Percentiles rank a stretch among this genome's conserved stretches.
Conservation (phyloP, 1,284 basidiomycete genomes). For the Mycosarcoma mackinlayi region DNA sequence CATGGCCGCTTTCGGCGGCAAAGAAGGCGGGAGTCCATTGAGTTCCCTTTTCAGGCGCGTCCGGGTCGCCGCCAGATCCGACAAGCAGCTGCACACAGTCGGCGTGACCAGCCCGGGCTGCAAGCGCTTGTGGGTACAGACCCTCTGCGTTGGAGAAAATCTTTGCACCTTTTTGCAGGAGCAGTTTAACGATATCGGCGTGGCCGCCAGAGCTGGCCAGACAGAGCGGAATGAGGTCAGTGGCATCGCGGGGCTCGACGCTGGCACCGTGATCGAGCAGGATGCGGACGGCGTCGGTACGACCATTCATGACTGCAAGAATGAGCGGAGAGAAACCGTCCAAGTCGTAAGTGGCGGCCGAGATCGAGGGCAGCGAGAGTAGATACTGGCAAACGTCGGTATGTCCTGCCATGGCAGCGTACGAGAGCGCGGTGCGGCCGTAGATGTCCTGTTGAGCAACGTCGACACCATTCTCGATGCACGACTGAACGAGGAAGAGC, state of each 20-base stretch:
- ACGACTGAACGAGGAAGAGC: slow-evolving; percentile 82
- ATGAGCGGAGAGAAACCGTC: slow-evolving; percentile 94
- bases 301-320: slow-evolving; percentile 89
- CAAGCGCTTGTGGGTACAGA: slow-evolving; percentile 96
- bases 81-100: slow-evolving; percentile 85
- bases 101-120: slow-evolving; percentile 91
- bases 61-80: slow-evolving; percentile 66
- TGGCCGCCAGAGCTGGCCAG: slow-evolving; percentile 91
- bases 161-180: slow-evolving; percentile 81
- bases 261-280: slow-evolving; percentile 60
- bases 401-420: slow-evolving; percentile 93
- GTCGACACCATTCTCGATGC: slow-evolving; percentile 79
- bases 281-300: slow-evolving; percentile 76
- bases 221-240: slow-evolving; percentile 85
- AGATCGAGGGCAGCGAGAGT: slow-evolving; percentile 76
- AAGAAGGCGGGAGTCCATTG: slow-evolving; percentile 99
- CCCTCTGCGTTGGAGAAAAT: slow-evolving; percentile 91
- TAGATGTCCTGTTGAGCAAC: slow-evolving; percentile 83
- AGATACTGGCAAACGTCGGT: slow-evolving; percentile 80
- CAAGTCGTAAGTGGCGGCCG: slow-evolving; percentile 75
- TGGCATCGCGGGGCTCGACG: slow-evolving; percentile 54
- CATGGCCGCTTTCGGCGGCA: slow-evolving; percentile 88
- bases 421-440: slow-evolving; percentile 91
- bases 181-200: slow-evolving; percentile 81
- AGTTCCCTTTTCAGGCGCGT: slow-evolving; percentile 90